A percentile compares a stretch with the other conserved stretches of the same genome.
Evolutionary conservation across 495 filamentous ascomycete species (phyloP).

Genomic region (Daldinia decipiens): DNA sequence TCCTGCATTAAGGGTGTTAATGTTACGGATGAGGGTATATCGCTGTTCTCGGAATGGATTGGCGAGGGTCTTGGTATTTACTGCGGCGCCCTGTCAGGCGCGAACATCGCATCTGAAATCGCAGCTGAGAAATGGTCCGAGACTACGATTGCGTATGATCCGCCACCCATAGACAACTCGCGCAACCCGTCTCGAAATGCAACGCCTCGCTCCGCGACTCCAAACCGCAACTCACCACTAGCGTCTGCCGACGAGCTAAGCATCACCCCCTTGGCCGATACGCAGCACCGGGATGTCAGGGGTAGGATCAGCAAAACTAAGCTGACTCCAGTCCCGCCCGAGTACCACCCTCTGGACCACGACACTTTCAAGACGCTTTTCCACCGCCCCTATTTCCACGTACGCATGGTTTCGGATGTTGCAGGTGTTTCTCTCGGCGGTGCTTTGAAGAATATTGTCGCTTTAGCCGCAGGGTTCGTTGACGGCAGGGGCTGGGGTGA

Average conservation of each 20-base stretch:
- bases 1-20: conserved; percentile 99
- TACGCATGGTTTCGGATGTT: conserved; percentile 89
- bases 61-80: conserved; percentile 91
- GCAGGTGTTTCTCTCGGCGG: conserved; percentile 95
- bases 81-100: conserved; percentile 93
- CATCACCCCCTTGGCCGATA: conserved; percentile 55
- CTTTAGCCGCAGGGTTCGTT: conserved; percentile 93
- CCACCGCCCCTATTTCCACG: conserved; percentile 97
- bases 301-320: conserved; percentile 70
- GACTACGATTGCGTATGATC: conserved; percentile 96
- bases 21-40: conserved; percentile 81
- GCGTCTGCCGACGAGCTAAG: conserved; percentile 67
- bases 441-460: conserved; percentile 97
- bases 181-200: conserved; percentile 74
- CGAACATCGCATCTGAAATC: conserved; percentile 96
- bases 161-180: conserved; percentile 81
- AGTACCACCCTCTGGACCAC: conserved; percentile 87
- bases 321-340: conserved; percentile 76
- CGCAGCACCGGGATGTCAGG: conserved; percentile 70
- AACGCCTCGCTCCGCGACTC: conserved; percentile 69
- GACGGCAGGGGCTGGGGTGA: conserved; percentile 97
- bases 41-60: conserved; percentile 94
- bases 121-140: conserved; percentile 95
- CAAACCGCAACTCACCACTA: conserved; percentile 44
- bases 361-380: conserved; percentile 82